These are phyloP conservation scores for Gossypium davidsonii DNA, from an alignment of 441 rosid genomes.

Conservation along the genomic window DNA sequence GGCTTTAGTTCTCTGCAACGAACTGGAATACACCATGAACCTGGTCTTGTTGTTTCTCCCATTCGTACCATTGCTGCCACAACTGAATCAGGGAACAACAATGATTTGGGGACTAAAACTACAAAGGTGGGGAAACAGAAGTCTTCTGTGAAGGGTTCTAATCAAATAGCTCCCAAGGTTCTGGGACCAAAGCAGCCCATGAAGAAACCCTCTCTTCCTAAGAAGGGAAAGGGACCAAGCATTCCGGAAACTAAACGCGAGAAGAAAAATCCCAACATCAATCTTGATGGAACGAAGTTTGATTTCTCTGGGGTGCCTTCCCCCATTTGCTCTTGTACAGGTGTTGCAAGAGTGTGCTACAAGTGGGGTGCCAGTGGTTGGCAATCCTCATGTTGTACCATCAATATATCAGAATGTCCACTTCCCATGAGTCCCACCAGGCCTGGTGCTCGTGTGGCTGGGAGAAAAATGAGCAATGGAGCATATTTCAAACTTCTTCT, in stretches of 20 bases:
- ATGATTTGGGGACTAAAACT: conserved; percentile 17
- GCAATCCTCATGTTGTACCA: conserved; percentile 69
- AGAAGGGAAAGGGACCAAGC: conserved; percentile 28
- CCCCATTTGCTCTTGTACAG: conserved; percentile 62
- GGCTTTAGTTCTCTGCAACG: conserved; percentile 28
- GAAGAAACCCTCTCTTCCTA: conserved; percentile 31
- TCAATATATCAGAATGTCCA: conserved; percentile 42
- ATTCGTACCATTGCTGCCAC: conserved; percentile 24
- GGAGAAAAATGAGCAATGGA: conserved; percentile 69
- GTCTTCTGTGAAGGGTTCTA: conserved; percentile 23
- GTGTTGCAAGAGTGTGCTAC: conserved; percentile 45
- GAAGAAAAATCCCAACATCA: conserved; percentile 36
- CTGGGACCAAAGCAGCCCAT: conserved; percentile 36
- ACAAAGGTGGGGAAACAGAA: conserved; percentile 28
- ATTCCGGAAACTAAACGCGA: conserved; percentile 39
- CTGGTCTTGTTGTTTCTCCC: conserved; percentile 31
- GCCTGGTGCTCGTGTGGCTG: conserved; percentile 49
- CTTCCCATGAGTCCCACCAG: conserved; percentile 51
- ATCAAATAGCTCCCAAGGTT: conserved; percentile 26
- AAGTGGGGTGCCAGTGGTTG: conserved; percentile 66
- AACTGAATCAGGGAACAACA: conserved; percentile 24
- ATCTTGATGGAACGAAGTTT: conserved; percentile 30
- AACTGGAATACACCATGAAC: conserved; percentile 22
- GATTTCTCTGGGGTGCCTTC: conserved; percentile 49
- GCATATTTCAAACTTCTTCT: conserved; percentile 51